phyloP scores from a whole-genome alignment of 1,284 basidiomycete genomes.

The Baeospora myosura region DNA sequence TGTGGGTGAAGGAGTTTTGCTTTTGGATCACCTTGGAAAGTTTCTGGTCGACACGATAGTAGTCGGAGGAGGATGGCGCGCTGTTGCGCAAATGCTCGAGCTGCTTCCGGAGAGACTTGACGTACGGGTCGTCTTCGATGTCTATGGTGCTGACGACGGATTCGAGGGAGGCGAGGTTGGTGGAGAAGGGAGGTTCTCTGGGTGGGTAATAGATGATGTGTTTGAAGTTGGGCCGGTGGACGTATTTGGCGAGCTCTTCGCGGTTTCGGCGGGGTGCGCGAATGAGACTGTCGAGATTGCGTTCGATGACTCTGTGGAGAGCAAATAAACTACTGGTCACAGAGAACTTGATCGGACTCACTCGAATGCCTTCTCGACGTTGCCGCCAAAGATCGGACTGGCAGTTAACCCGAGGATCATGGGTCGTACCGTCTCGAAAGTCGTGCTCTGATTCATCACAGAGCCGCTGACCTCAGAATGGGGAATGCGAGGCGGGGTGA shows the following conservation, averaged over 20 bases:
- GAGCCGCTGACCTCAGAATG: no score
- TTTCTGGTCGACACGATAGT: constrained; percentile 50
- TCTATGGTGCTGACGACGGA: constrained; percentile 37
- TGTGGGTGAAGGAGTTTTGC: constrained; percentile 55
- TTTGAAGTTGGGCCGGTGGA: constrained; percentile 59
- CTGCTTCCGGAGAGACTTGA: constrained; percentile 40
- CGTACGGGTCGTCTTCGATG: constrained; percentile 61
- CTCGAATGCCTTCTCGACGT: constrained; percentile 56
- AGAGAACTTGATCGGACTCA: constrained; percentile 22
- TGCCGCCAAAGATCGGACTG: constrained; percentile 73
- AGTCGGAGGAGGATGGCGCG: constrained; percentile 27
- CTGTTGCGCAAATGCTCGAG: no score
- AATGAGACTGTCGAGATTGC: constrained; percentile 60
- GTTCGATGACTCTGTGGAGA: constrained; percentile 37
- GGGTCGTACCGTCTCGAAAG: constrained; percentile 30
- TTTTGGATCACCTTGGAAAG: constrained; percentile 54
- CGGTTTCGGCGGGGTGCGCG: constrained; percentile 50
- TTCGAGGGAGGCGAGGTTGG: constrained; percentile 44
- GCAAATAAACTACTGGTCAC: neutral
- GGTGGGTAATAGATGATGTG: constrained; percentile 52
- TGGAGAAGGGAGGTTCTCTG: constrained; percentile 34
- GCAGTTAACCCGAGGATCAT: constrained; percentile 70
- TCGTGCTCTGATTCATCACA: neutral
- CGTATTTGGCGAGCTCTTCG: constrained; percentile 48
- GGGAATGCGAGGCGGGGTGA: constrained; percentile 35